These are phyloP conservation scores for Lupinus albus DNA, from an alignment of 306 rosid species.

Conservation along the genomic window DNA sequence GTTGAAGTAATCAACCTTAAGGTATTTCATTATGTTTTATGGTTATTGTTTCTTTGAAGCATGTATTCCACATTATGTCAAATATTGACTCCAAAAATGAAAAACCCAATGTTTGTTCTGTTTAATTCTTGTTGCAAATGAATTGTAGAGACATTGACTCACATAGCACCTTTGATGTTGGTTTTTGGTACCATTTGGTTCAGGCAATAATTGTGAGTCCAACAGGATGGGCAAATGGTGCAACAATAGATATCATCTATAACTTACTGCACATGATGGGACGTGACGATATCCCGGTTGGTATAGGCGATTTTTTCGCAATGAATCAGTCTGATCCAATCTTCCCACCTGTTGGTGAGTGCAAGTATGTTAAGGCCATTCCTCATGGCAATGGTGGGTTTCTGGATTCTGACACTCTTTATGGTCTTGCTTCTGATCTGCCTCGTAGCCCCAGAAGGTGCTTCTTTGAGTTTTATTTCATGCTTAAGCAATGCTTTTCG, in stretches of 20 bases:
- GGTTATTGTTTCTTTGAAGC: not conserved
- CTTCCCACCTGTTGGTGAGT: slow-evolving; percentile 58
- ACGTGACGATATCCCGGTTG: slow-evolving; percentile 84
- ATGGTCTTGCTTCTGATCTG: slow-evolving; percentile 74
- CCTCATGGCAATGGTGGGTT: slow-evolving; percentile 88
- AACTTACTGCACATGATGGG: slow-evolving; percentile 97
- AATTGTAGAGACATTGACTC: not conserved
- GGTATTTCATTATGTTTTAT: slow-evolving; percentile 48
- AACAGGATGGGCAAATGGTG: slow-evolving; percentile 94
- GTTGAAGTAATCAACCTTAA: slow-evolving; percentile 73
- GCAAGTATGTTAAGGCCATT: slow-evolving; percentile 71
- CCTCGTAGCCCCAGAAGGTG: slow-evolving; percentile 93
- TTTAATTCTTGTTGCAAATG: not conserved
- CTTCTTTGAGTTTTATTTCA: not conserved
- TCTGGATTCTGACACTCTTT: slow-evolving; percentile 88
- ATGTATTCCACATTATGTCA: too few relatives aligned
- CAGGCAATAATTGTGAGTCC: slow-evolving; percentile 90
- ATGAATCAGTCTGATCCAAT: slow-evolving; percentile 64
- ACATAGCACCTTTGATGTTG: not conserved
- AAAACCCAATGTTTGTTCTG: not conserved
- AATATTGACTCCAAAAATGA: too few relatives aligned
- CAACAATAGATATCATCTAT: slow-evolving; percentile 78
- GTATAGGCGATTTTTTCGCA: slow-evolving; percentile 74
- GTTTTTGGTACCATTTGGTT: not conserved
- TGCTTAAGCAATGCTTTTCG: not conserved